A percentile compares a stretch with the other conserved stretches of the same genome.
Evolutionary conservation across 768 basidiomycete genomes (phyloP).

Genomic region (Xerocomellus amylosporus): DNA sequence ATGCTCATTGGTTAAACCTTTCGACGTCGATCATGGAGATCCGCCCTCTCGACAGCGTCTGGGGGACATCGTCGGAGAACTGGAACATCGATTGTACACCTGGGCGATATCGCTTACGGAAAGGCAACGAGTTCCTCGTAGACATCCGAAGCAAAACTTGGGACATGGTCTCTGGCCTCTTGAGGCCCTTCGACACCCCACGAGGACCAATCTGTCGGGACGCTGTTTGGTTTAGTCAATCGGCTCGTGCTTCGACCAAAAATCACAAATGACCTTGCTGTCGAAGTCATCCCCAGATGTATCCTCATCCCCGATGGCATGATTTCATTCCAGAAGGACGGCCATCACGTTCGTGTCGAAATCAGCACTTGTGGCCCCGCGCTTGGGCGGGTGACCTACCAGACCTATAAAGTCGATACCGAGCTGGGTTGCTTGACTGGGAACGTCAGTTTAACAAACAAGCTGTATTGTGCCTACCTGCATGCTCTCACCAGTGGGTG

Average conservation of each 20-base stretch:
- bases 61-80: constrained; percentile 26
- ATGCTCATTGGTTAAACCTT: constrained; percentile 34
- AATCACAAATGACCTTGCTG: neutral
- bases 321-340: constrained; percentile 10
- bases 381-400: constrained; percentile 15
- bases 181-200: constrained; percentile 24
- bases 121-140: constrained; percentile 15
- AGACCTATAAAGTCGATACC: constrained; percentile 31
- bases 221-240: constrained; percentile 43
- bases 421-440: constrained; percentile 31
- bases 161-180: constrained; percentile 25
- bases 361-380: neutral
- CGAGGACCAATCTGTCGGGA: constrained; percentile 38
- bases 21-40: constrained; percentile 24
- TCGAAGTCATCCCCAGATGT: constrained; percentile 11
- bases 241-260: constrained; percentile 40
- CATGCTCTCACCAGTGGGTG: constrained; percentile 46
- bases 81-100: constrained; percentile 23
- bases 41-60: constrained; percentile 24
- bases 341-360: constrained; percentile 19
- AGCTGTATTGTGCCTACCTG: constrained; percentile 40
- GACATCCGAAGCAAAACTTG: constrained; percentile 29
- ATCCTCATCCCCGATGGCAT: constrained; percentile 42
- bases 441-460: constrained; percentile 25
- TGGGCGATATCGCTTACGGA: constrained; percentile 7